A percentile compares a stretch with the other conserved stretches of the same genome.
Evolutionary conservation across 768 basidiomycete species (phyloP).

Genomic region (Tylopilus plumbeoviolaceoides): DNA sequence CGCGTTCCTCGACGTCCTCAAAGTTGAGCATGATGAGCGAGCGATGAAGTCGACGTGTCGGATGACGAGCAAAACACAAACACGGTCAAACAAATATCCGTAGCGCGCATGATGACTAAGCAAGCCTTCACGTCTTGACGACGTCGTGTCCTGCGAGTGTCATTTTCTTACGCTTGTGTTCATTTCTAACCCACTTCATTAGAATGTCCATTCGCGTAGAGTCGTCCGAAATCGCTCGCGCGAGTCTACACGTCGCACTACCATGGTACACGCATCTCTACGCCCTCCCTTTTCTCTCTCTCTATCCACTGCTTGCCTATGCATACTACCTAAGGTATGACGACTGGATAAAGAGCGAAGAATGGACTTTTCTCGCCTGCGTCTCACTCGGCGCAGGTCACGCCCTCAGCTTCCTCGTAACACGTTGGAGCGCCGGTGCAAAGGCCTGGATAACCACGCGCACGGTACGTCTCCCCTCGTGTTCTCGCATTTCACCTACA

Average conservation of each 20-base stretch:
- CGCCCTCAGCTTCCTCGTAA: constrained; percentile 88
- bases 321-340: constrained; percentile 92
- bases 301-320: constrained; percentile 83
- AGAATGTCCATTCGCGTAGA: constrained; percentile 50
- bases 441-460: constrained; percentile 77
- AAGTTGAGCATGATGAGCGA: constrained; percentile 65
- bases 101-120: background rate
- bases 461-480: constrained; percentile 42
- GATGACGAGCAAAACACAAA: constrained; percentile 13
- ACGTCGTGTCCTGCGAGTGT: constrained; percentile 11
- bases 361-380: constrained; percentile 96
- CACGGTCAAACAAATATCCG: constrained; percentile 13
- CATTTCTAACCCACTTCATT: background rate
- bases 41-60: constrained; percentile 26
- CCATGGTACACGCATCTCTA: constrained; percentile 75
- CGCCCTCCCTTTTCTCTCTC: constrained; percentile 68
- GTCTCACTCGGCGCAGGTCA: constrained; percentile 82
- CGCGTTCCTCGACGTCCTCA: constrained; percentile 96
- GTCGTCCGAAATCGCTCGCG: constrained; percentile 64
- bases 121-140: background rate
- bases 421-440: constrained; percentile 82
- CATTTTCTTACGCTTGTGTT: background rate
- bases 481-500: background rate
- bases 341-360: constrained; percentile 86
- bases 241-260: constrained; percentile 61